Conservation (phyloP, 2,329 filamentous ascomycete species). For the Endothia cerciana region DNA sequence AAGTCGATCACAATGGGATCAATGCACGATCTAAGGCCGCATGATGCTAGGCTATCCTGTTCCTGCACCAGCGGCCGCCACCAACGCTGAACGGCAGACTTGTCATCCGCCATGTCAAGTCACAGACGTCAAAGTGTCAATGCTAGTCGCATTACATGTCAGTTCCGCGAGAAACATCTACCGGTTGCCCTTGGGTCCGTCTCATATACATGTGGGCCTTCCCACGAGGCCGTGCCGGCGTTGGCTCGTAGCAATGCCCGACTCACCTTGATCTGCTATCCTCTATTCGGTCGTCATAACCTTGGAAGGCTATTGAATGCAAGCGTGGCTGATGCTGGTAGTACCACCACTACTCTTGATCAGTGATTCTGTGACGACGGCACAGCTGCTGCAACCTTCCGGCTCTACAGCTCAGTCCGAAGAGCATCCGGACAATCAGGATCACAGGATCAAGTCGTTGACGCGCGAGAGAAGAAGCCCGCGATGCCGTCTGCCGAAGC, state of each 20-base stretch:
- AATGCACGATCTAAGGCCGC: slow-evolving; percentile 16
- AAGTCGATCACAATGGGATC: slow-evolving; percentile 6
- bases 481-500: neutral
- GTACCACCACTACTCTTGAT: slow-evolving; percentile 4
- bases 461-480: neutral
- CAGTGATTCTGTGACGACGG: slow-evolving; percentile 17
- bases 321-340: slow-evolving; percentile 19
- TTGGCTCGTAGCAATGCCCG: neutral
- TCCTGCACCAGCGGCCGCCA: neutral
- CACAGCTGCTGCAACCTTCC: neutral
- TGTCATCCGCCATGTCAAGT: neutral
- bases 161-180: neutral
- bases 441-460: slow-evolving; percentile 8
- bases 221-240: slow-evolving; percentile 1
- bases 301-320: neutral
- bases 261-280: neutral
- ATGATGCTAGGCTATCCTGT: neutral
- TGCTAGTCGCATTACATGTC: slow-evolving; percentile 8
- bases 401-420: slow-evolving; percentile 15
- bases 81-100: too few species aligned
- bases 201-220: slow-evolving; percentile 12
- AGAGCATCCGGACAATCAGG: slow-evolving; percentile 6
- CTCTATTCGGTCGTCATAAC: neutral
- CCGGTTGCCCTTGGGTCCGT: neutral
- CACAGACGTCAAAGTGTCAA: slow-evolving; percentile 13